Evolutionary conservation across 129 eudicot genomes (phyloP), one percentile per base, ranked within the genome.

Genomic region (Smallanthus sonchifolius): DNA sequence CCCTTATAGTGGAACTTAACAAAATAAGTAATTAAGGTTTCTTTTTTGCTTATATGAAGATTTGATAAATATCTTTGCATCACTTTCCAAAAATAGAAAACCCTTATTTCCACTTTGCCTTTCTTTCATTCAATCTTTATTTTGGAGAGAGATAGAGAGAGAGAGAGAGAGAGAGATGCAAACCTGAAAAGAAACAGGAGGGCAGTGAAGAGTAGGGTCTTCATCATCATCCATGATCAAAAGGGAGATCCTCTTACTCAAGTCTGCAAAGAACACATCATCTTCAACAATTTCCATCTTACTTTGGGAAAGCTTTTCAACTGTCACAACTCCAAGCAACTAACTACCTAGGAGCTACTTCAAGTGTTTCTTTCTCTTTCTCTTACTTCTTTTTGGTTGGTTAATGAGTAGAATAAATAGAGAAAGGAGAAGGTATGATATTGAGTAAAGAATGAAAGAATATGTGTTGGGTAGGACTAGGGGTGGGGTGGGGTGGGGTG

Each of bases 141-240:
- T 20, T 59, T 59, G 14, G 36, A 8, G 34, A n/a, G n/a, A n/a
- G n/a, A n/a, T n/a, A n/a, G n/a, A n/a, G n/a, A n/a, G 4, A 16
- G 30, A 24, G 4, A 16, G 30, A 24, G 30, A 24, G 49, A 66
- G 42, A 44, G 61, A 64, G 61, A 70, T 35, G 32, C 15, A 68
- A 68, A 89, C 96, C 96, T 89, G 96, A 32, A 80, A 82, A 69
- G 91, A 78, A 57, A 73, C 87, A 16, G 96, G 82, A 80, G 92
- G 85, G 55, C 65, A 80, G 68, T 76, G 83, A 66, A 80, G 65
- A 79, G 75, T 66, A 37, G 89, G 81, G 68, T 70, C 81, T 68
- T 91, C 91, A 28, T 93, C 89, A 48, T 93, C 98, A 77, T 93
- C 98, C 97, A 88, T 88, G 61, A 93, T 88, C 9, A 93, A 81